Conservation (phyloP, 192 early-diverging fungal species). For the Lobosporangium transversale region DNA sequence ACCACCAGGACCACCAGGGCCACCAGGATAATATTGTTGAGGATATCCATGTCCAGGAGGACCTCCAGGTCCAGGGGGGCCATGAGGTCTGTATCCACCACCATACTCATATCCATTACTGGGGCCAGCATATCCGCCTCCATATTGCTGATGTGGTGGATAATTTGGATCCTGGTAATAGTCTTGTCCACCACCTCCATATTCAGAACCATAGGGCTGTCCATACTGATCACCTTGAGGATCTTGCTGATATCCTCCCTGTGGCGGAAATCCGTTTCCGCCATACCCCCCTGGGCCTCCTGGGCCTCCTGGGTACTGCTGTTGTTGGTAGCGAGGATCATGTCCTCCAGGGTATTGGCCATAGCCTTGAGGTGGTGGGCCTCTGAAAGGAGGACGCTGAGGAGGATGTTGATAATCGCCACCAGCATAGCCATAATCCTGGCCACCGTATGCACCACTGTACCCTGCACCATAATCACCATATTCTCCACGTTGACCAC, state of each 20-base stretch:
- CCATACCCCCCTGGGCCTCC: conserved; percentile 3
- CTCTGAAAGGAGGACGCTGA: conserved; percentile 13
- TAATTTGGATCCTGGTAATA: conserved; percentile 20
- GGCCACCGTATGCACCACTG: not conserved
- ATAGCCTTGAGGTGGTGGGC: conserved; percentile 17
- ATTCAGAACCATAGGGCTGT: conserved; percentile 29
- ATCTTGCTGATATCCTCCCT: not conserved
- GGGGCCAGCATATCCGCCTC: conserved; percentile 13
- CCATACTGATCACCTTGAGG: conserved; percentile 42
- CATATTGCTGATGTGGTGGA: conserved; percentile 26
- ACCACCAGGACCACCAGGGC: conserved; percentile 11
- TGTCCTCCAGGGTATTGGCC: conserved; percentile 18
- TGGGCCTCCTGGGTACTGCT: conserved; percentile 8
- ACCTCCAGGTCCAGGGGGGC: conserved; percentile 8
- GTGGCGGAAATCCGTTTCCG: conserved; percentile 18
- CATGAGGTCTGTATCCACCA: conserved; percentile 23
- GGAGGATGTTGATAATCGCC: not conserved
- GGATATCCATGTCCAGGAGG: conserved; percentile 6
- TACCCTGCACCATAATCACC: not conserved
- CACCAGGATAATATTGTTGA: conserved; percentile 8
- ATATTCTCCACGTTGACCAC: not conserved
- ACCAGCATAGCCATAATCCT: conserved; percentile 20
- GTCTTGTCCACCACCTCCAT: conserved; percentile 24
- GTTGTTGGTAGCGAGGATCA: conserved; percentile 19
- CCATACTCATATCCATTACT: conserved; percentile 34